These are phyloP conservation scores for Penicillium ucsense DNA, from an alignment of 495 filamentous ascomycete genomes.

Conservation along the genomic window DNA sequence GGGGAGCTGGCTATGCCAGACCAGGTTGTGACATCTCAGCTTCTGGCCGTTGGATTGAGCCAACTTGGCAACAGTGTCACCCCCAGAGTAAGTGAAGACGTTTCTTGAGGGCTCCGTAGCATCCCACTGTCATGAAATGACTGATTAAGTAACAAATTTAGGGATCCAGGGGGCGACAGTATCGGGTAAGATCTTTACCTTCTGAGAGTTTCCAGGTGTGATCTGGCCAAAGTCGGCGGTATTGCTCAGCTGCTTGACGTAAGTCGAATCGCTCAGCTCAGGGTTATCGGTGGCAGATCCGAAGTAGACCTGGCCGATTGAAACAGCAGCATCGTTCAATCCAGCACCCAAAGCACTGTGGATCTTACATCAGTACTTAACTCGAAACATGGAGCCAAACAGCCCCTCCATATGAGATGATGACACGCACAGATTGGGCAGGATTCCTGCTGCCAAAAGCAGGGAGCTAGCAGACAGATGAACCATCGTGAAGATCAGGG, in stretches of 20 bases:
- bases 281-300: conserved; percentile 49
- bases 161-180: too few species aligned
- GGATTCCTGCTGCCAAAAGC: conserved; percentile 16
- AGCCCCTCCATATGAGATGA: too few species aligned
- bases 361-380: neutral
- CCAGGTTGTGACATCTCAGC: conserved; percentile 50
- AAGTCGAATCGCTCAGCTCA: conserved; percentile 41
- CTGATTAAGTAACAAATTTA: neutral
- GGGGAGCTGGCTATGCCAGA: conserved; percentile 54
- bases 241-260: conserved; percentile 35
- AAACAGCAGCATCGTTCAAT: conserved; percentile 42
- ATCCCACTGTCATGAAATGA: conserved; percentile 29
- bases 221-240: conserved; percentile 48
- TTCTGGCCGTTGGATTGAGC: conserved; percentile 45
- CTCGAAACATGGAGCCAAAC: neutral
- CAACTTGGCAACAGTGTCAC: conserved; percentile 40
- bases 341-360: conserved; percentile 17
- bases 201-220: conserved; percentile 50
- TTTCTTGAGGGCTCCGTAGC: conserved; percentile 39
- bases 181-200: conserved; percentile 14
- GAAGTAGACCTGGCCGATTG: conserved; percentile 46
- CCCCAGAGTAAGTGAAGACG: conserved; percentile 40
- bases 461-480: conserved; percentile 10
- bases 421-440: conserved; percentile 15
- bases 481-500: conserved; percentile 13